Percentiles rank a stretch among this genome's conserved stretches.
phyloP scores from a whole-genome alignment of 768 basidiomycete species.

The Lactarius deliciosus region DNA sequence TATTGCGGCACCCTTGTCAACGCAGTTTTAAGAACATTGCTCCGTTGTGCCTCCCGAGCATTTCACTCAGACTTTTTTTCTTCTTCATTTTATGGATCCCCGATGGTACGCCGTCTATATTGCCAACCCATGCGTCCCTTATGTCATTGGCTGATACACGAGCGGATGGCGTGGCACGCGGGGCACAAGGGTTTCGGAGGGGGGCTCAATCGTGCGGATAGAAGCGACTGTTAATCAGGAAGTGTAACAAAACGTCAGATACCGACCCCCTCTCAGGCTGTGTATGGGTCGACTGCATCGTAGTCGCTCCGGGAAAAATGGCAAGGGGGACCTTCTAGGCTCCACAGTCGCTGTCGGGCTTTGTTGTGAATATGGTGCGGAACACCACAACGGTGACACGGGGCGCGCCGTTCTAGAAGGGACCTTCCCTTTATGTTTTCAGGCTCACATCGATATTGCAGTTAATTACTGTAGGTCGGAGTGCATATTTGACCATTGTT shows the following conservation, averaged over 20 bases:
- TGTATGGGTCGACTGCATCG: not conserved
- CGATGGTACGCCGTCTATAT: not conserved
- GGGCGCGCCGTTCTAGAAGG: constrained; percentile 4
- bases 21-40: not conserved
- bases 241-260: not conserved
- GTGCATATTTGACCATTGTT: not conserved
- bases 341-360: not conserved
- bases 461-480: not conserved
- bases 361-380: constrained; percentile 13
- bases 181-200: not conserved
- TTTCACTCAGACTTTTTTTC: not conserved
- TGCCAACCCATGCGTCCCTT: not conserved
- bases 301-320: not conserved
- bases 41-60: not conserved
- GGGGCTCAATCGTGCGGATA: constrained; percentile 2
- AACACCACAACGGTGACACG: not conserved
- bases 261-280: not conserved
- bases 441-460: constrained; percentile 17
- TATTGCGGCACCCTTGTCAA: constrained; percentile 1
- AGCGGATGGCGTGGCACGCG: constrained; percentile 1
- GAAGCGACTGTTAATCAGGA: not conserved
- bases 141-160: constrained; percentile 1
- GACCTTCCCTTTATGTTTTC: constrained; percentile 6
- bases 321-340: not conserved
- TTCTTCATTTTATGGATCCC: not conserved